phyloP scores from a whole-genome alignment of 192 early-diverging fungal genomes.

The Gryganskiella cystojenkinii region DNA sequence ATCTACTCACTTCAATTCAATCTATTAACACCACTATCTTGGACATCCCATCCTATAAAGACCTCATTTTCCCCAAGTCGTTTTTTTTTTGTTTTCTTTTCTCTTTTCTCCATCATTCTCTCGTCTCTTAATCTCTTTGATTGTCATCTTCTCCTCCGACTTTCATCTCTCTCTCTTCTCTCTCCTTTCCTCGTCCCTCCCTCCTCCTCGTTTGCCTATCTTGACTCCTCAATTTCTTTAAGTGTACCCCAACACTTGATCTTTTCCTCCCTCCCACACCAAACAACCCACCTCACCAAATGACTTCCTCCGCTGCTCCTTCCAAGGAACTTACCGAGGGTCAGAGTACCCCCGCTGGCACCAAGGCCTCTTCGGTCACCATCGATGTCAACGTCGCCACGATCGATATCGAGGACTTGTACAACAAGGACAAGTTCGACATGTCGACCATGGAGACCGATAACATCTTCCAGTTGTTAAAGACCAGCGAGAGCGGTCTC shows the following conservation, averaged over 20 bases:
- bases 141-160: slow-evolving; percentile 11
- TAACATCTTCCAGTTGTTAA: slow-evolving; percentile 75
- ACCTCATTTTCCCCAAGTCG: neutral
- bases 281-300: neutral
- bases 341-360: slow-evolving; percentile 10
- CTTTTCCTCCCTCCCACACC: neutral
- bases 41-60: slow-evolving; percentile 4
- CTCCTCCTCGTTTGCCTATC: slow-evolving; percentile 40
- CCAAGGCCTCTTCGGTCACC: slow-evolving; percentile 43
- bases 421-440: slow-evolving; percentile 86
- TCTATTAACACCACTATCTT: neutral
- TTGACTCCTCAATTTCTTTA: slow-evolving; percentile 17
- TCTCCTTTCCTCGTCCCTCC: slow-evolving; percentile 7
- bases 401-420: slow-evolving; percentile 77
- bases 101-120: neutral
- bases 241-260: neutral
- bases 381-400: slow-evolving; percentile 66
- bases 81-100: neutral
- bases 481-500: slow-evolving; percentile 72
- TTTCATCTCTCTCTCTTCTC: slow-evolving; percentile 8
- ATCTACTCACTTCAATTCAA: no score
- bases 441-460: slow-evolving; percentile 82
- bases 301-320: slow-evolving; percentile 8
- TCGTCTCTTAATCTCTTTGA: slow-evolving; percentile 8
- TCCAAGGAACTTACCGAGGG: slow-evolving; percentile 37